Percentiles rank a stretch among this genome's conserved stretches.
These are phyloP conservation scores for Physaria fendleri DNA, from an alignment of 345 rosid species.

Conservation along the genomic window DNA sequence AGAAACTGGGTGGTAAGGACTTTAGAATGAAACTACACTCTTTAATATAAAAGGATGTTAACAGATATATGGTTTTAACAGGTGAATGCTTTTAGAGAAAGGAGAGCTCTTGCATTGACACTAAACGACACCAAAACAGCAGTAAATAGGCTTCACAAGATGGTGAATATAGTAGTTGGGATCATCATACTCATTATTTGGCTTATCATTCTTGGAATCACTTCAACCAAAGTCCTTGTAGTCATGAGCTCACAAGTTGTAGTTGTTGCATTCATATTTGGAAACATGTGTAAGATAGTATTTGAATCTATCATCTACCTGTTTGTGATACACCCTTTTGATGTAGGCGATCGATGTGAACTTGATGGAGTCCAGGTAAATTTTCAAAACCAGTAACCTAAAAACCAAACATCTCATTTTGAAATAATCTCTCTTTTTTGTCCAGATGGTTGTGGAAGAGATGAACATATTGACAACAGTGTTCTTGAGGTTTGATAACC, in stretches of 20 bases:
- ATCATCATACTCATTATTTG: constrained; percentile 46
- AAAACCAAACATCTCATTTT: background rate
- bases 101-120: constrained; percentile 68
- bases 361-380: constrained; percentile 68
- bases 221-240: constrained; percentile 50
- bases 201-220: constrained; percentile 58
- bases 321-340: constrained; percentile 80
- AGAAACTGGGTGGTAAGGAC: constrained; percentile 79
- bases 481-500: constrained; percentile 66
- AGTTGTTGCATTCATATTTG: constrained; percentile 72
- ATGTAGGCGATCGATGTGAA: constrained; percentile 79
- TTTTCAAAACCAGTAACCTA: background rate
- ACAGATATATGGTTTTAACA: background rate
- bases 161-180: constrained; percentile 53
- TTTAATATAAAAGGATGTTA: background rate
- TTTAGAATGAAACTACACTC: background rate
- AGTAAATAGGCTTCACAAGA: constrained; percentile 69
- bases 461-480: constrained; percentile 81
- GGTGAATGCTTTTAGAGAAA: constrained; percentile 67
- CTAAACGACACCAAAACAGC: constrained; percentile 73
- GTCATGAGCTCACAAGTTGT: constrained; percentile 60
- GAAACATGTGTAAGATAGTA: constrained; percentile 70
- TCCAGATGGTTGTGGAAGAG: constrained; percentile 78
- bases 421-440: background rate
- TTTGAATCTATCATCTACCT: constrained; percentile 81